These are phyloP conservation scores for Geotrichum bryndzae DNA, from an alignment of 1,139 yeast genomes.

Conservation along the genomic window DNA sequence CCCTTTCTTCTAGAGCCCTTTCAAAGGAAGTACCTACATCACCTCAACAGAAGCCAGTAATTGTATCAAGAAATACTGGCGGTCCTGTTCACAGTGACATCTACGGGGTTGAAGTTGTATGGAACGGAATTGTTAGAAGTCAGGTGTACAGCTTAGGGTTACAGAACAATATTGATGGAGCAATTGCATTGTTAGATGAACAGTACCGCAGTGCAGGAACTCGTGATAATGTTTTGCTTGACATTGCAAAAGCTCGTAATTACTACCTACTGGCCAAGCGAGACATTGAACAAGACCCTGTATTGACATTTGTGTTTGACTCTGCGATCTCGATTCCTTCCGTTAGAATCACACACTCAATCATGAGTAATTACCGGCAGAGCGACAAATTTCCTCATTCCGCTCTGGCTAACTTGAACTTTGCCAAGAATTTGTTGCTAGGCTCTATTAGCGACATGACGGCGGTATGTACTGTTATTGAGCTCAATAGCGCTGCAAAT, in stretches of 20 bases:
- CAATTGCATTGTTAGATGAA: constrained; percentile 20
- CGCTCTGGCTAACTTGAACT: constrained; percentile 11
- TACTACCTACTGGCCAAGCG: constrained; percentile 25
- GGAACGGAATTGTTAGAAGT: constrained; percentile 24
- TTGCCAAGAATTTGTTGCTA: constrained; percentile 17
- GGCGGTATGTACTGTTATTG: constrained; percentile 23
- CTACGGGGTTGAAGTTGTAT: constrained; percentile 22
- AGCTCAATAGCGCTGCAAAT: constrained; percentile 21
- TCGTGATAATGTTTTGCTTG: constrained; percentile 24
- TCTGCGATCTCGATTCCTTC: constrained; percentile 46
- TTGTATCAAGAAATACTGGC: background rate
- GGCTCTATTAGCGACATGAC: constrained; percentile 6
- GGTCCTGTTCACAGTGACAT: constrained; percentile 2
- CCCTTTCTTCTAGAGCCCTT: background rate
- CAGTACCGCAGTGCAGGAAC: constrained; percentile 12
- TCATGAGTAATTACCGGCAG: background rate
- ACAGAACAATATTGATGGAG: constrained; percentile 24
- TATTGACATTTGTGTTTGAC: constrained; percentile 44
- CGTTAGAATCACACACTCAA: constrained; percentile 10
- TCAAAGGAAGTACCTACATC: background rate
- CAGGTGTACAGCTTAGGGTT: constrained; percentile 25
- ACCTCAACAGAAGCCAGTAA: background rate
- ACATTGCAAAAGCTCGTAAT: constrained; percentile 23
- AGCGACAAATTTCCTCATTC: constrained; percentile 4
- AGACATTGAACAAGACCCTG: constrained; percentile 38